Base-by-base conservation (phyloP, 2,329 filamentous ascomycete genomes). In the Talaromyces verruculosus region DNA sequence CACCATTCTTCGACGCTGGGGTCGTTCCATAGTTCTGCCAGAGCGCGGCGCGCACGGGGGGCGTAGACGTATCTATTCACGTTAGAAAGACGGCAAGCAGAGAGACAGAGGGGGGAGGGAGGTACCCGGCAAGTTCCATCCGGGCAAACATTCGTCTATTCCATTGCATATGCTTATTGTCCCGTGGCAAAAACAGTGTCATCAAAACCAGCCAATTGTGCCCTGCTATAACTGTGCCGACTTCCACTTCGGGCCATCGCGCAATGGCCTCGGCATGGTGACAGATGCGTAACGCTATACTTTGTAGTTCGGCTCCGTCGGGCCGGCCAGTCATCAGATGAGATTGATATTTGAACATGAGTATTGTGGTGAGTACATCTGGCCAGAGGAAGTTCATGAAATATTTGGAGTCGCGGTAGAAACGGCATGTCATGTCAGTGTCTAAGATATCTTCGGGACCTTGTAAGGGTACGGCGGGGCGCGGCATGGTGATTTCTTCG, bases 291-390 rank as follows among this genome's bases (percentile, higher is more conserved):
- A 90, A 86, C 0, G 92, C 90, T 65, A 90, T 83, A 1, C 82
- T 76, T 3, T 82, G 81, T 63, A 94, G 72, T 62, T 90, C 87
- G 13, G 83, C 75, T 13, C 81, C 73, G 3, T 82, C 77, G 1
- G 81, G 71, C 79, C 85, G 79, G 45, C 84, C 82, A 61, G 87
- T 77, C 1, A 85, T 82, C 60, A 85, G 80, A 3, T 87, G 84
- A 1, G 89, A 86, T 71, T 95, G 91, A 70, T 90, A 89, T 69
- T 88, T 87, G 77, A 92, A 92, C 89, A 97, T 92, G 66, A 95
- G 83, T 58, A 89, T 84, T 28, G 93, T 87, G 7, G 89, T 89
- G 75, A 91, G 88, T 82, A 92, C 91, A 74, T 97, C 92, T 67
- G 92, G 85, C 65, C 84, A 83, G 17, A 92, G 81, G 59, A 91